Percentiles rank a stretch among this genome's conserved stretches.
These are phyloP conservation scores for Chamaecyparis obtusa DNA, from an alignment of 75 land plant species.

Conservation along the genomic window DNA sequence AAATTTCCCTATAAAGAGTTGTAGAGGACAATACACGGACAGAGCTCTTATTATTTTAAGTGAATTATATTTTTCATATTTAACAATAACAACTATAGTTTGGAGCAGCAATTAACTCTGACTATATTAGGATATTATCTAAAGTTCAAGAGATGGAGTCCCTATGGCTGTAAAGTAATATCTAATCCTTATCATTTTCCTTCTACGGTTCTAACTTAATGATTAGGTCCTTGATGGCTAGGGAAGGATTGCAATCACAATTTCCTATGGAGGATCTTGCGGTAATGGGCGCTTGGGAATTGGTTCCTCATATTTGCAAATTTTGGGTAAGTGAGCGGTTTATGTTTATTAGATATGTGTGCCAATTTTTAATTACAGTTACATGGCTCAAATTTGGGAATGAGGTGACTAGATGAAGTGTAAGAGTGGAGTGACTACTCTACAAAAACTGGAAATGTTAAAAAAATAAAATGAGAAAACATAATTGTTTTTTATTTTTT, in stretches of 20 bases:
- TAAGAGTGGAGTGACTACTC: conserved; percentile 7
- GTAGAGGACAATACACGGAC: background rate
- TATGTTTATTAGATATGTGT: background rate
- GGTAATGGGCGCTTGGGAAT: conserved; percentile 89
- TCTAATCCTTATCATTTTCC: background rate
- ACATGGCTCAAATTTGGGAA: background rate
- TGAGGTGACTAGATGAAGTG: background rate
- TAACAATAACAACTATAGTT: background rate
- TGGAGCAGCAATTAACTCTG: background rate
- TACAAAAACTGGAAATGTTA: background rate
- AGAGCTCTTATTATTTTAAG: background rate
- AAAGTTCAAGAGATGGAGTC: background rate
- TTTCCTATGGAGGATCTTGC: conserved; percentile 95
- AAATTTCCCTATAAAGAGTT: background rate
- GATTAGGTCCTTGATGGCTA: conserved; percentile 66
- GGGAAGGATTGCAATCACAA: conserved; percentile 64
- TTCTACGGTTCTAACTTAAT: background rate
- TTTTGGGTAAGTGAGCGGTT: conserved; percentile 46
- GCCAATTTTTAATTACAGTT: background rate
- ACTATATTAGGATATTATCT: background rate
- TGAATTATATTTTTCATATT: background rate
- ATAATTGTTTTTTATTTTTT: background rate
- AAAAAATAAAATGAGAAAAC: background rate
- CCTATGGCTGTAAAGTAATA: background rate
- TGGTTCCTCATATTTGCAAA: conserved; percentile 74